Conservation (phyloP, 164 flowering plant species). For the Magnolia kwangsiensis region DNA sequence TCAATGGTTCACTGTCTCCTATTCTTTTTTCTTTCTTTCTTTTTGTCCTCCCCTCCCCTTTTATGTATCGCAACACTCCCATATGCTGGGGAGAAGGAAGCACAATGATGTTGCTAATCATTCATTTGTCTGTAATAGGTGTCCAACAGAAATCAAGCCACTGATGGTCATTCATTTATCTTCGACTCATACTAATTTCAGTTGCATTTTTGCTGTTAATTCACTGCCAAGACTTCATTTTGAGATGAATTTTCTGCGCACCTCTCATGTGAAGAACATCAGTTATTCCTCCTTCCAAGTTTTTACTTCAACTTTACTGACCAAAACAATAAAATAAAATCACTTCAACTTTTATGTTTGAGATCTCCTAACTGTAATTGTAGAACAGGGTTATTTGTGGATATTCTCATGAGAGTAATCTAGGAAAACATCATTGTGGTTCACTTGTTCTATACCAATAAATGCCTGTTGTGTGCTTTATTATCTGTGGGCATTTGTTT, state of each 20-base stretch:
- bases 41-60: too few species aligned
- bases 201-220: slow-evolving; percentile 2
- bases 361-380: neutral
- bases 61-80: too few species aligned
- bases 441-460: neutral
- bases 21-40: too few species aligned
- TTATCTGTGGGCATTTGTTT: neutral
- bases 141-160: too few species aligned
- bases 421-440: neutral
- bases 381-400: neutral
- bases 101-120: too few species aligned
- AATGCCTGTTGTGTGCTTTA: neutral
- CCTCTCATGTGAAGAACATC: neutral
- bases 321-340: neutral
- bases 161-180: neutral
- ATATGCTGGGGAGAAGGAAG: too few species aligned
- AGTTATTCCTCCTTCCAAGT: neutral
- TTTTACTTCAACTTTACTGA: too few species aligned
- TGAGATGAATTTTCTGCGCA: neutral
- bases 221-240: neutral
- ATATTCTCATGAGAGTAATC: neutral
- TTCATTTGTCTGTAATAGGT: too few species aligned
- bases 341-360: neutral
- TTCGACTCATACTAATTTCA: neutral
- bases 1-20: too few species aligned